Evolutionary conservation across 2,329 filamentous ascomycete genomes (phyloP).

Genomic region (Sclerotinia trifoliorum): DNA sequence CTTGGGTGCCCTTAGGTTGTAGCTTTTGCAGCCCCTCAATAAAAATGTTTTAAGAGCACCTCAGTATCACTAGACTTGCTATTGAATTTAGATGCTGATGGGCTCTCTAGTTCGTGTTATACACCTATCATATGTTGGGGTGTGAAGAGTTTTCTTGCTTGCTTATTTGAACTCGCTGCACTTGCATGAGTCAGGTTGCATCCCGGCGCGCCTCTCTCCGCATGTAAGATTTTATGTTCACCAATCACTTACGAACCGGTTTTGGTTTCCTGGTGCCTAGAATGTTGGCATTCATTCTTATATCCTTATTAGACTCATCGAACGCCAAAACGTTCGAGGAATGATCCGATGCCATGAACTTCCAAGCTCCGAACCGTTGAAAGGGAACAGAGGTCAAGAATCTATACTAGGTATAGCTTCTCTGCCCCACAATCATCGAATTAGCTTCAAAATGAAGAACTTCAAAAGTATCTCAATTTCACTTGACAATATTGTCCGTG

Average conservation of each 20-base stretch:
- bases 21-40: too few species aligned
- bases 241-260: background rate
- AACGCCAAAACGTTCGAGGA: background rate
- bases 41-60: too few species aligned
- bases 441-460: slow-evolving; percentile 4
- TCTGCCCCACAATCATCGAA: background rate
- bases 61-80: too few species aligned
- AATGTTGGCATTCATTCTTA: background rate
- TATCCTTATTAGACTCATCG: background rate
- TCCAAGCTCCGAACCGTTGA: background rate
- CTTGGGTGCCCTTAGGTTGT: too few species aligned
- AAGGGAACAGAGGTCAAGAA: background rate
- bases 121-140: background rate
- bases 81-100: background rate
- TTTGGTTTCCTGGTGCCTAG: background rate
- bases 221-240: background rate
- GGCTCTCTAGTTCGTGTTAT: rapidly evolving
- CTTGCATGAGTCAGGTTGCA: background rate
- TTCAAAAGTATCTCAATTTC: background rate
- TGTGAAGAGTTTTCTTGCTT: background rate
- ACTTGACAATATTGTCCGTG: background rate
- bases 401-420: background rate
- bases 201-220: background rate
- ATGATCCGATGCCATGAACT: background rate
- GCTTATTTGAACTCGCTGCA: background rate